Conservation (phyloP, 176 grass and related monocot genomes). For the Hyparrhenia diplandra region DNA sequence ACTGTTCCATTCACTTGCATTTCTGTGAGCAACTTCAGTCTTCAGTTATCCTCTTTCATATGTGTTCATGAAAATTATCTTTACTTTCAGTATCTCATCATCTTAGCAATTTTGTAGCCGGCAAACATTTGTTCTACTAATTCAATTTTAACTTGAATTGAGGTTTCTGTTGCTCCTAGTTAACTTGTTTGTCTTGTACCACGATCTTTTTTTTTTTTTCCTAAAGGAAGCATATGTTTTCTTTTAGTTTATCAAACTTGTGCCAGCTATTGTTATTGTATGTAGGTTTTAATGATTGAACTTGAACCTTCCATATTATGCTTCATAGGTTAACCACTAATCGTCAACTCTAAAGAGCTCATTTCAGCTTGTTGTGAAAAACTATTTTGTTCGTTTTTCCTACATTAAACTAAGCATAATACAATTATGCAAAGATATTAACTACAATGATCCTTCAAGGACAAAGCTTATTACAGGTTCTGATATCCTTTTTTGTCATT, state of each 20-base stretch:
- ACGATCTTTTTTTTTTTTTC: neutral
- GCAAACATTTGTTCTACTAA: neutral
- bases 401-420: neutral
- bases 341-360: slow-evolving; percentile 1
- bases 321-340: neutral
- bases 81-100: neutral
- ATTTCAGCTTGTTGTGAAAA: neutral
- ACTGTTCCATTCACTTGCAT: neutral
- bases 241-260: neutral
- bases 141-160: neutral
- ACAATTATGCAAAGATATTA: neutral
- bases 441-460: slow-evolving; percentile 14
- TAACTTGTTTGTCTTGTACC: neutral
- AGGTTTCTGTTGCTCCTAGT: neutral
- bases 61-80: neutral
- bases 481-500: slow-evolving; percentile 36
- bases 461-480: slow-evolving; percentile 35
- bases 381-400: neutral
- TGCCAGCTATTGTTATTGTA: neutral
- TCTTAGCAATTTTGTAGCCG: slow-evolving; percentile 13
- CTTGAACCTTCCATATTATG: neutral
- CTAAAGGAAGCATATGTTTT: neutral
- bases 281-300: slow-evolving; percentile 14
- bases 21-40: neutral
- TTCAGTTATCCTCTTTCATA: neutral